A percentile compares a stretch with the other conserved stretches of the same genome.
Evolutionary conservation across 2,329 filamentous ascomycete species (phyloP).

Genomic region (Paecilomyces sp.): DNA sequence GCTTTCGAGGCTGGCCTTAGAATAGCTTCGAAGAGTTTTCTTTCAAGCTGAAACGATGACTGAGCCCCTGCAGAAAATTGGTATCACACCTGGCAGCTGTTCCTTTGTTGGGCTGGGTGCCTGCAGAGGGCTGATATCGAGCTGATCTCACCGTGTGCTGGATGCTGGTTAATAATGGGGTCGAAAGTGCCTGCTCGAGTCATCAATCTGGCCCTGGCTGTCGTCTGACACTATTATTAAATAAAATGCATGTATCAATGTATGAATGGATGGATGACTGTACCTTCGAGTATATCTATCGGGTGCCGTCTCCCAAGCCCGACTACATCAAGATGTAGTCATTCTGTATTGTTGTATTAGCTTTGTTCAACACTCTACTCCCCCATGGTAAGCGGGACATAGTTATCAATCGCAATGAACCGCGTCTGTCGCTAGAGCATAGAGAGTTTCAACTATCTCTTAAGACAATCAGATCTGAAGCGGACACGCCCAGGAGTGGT

Average conservation of each 20-base stretch:
- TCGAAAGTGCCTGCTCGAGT: neutral
- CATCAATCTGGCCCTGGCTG: neutral
- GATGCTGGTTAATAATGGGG: neutral
- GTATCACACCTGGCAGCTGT: neutral
- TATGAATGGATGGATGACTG: neutral
- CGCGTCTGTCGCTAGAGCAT: neutral
- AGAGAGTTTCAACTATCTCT: neutral
- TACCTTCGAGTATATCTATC: neutral
- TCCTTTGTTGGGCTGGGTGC: neutral
- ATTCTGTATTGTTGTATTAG: neutral
- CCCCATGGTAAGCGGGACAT: neutral
- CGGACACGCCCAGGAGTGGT: neutral
- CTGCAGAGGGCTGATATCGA: neutral
- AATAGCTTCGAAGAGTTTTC: neutral
- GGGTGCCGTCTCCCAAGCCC: neutral
- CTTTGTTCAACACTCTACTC: neutral
- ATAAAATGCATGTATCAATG: neutral
- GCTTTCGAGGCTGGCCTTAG: neutral
- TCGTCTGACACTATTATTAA: neutral
- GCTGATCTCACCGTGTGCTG: neutral
- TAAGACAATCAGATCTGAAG: neutral
- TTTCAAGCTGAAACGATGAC: neutral
- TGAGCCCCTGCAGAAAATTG: neutral
- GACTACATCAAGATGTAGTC: neutral
- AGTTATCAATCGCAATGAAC: neutral